A percentile compares a stretch with the other conserved stretches of the same genome.
Evolutionary conservation across 139 green algal genomes (phyloP).

Genomic region (Volvox africanus): DNA sequence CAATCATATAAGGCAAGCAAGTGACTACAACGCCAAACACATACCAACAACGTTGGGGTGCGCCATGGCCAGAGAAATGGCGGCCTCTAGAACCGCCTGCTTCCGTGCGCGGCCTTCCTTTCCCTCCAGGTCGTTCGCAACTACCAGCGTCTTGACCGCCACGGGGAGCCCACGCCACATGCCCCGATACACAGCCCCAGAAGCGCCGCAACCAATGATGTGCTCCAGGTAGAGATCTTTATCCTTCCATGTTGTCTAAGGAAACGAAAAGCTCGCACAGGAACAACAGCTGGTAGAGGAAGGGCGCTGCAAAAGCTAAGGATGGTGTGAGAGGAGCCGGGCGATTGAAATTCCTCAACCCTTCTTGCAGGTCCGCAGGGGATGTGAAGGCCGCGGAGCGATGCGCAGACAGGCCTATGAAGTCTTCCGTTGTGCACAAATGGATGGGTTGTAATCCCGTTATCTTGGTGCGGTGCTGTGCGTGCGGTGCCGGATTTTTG

Average conservation of each 20-base stretch:
- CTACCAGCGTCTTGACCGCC: background rate
- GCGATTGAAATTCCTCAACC: no score
- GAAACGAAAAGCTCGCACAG: background rate
- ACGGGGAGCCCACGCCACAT: background rate
- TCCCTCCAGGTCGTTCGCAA: background rate
- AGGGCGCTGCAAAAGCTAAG: no score
- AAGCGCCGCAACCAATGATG: background rate
- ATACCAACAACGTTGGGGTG: conserved; percentile 5
- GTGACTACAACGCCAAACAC: background rate
- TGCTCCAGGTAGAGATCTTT: background rate
- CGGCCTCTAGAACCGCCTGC: background rate
- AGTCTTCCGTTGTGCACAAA: no score
- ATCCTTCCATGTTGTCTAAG: background rate
- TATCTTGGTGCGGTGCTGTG: no score
- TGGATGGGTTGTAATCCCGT: no score
- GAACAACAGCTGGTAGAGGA: no score
- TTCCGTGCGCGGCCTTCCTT: background rate
- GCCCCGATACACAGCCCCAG: background rate
- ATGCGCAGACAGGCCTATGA: no score
- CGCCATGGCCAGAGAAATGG: background rate
- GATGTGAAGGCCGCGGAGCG: no score
- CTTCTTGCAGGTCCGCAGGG: no score
- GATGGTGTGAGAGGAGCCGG: no score
- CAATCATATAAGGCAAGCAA: background rate
- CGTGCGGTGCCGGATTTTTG: no score